phyloP scores from a whole-genome alignment of 2,329 filamentous ascomycete genomes.

The Gyromitra esculenta region DNA sequence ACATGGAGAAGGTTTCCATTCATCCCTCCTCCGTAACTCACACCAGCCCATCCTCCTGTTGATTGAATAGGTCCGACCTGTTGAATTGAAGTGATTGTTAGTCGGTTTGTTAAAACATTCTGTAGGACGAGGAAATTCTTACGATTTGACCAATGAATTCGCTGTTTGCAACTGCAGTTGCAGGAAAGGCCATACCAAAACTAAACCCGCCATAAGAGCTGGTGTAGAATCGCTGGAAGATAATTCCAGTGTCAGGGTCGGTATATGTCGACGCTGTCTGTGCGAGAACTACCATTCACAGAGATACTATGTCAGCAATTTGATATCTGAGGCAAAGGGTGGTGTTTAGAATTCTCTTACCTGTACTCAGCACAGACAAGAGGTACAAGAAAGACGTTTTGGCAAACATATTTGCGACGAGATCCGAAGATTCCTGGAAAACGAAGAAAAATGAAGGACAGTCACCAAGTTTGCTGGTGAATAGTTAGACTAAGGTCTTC shows the following conservation, averaged over 20 bases:
- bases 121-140: slow-evolving; percentile 40
- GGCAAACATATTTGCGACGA: slow-evolving; percentile 39
- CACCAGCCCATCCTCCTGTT: slow-evolving; percentile 64
- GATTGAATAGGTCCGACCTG: slow-evolving; percentile 60
- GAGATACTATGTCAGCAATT: slow-evolving; percentile 18
- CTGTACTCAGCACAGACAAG: slow-evolving; percentile 31
- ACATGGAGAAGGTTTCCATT: slow-evolving; percentile 64
- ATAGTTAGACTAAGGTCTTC: slow-evolving; percentile 18
- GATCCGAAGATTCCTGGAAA: slow-evolving; percentile 24
- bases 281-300: slow-evolving; percentile 51
- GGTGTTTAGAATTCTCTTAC: slow-evolving; percentile 4
- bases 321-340: slow-evolving; percentile 1
- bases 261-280: slow-evolving; percentile 59
- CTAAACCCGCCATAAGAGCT: slow-evolving; percentile 61
- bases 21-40: slow-evolving; percentile 65
- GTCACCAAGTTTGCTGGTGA: slow-evolving; percentile 41
- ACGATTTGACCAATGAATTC: slow-evolving; percentile 69
- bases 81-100: neutral
- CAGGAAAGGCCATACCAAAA: slow-evolving; percentile 66
- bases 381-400: slow-evolving; percentile 41
- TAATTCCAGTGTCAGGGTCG: slow-evolving; percentile 64
- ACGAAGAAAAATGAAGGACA: slow-evolving; percentile 38
- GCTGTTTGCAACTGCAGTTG: slow-evolving; percentile 61
- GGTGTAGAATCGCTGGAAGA: slow-evolving; percentile 61
- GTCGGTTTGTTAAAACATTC: neutral